Evolutionary conservation across 2,329 filamentous ascomycete species (phyloP).

Genomic region (Scedosporium apiospermum): DNA sequence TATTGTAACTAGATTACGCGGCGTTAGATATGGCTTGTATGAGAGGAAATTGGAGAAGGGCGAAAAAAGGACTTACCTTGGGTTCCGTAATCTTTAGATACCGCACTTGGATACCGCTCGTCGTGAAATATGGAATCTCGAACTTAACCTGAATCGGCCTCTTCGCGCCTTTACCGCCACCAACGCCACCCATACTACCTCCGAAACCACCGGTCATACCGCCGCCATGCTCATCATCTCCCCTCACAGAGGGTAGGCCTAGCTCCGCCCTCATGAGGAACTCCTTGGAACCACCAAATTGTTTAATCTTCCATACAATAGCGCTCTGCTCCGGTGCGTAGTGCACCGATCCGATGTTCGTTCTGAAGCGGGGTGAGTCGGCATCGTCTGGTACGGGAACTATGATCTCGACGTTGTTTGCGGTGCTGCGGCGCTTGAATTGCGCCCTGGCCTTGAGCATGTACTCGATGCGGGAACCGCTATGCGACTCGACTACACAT

Average conservation of each 20-base stretch:
- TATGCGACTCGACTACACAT: conserved; percentile 93
- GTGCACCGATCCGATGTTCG: conserved; percentile 94
- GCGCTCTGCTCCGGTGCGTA: conserved; percentile 96
- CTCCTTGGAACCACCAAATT: conserved; percentile 96
- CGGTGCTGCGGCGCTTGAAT: conserved; percentile 94
- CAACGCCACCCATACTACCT: conserved; percentile 88
- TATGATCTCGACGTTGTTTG: conserved; percentile 97
- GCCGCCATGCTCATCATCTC: conserved; percentile 89
- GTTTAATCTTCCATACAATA: conserved; percentile 99
- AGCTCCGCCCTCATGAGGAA: conserved; percentile 98
- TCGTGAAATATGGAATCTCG: conserved; percentile 99
- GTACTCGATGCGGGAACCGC: conserved; percentile 91
- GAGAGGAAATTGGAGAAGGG: neutral
- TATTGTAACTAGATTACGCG: conserved; percentile 70
- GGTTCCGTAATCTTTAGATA: conserved; percentile 99
- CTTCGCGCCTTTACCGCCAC: conserved; percentile 78
- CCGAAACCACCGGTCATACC: conserved; percentile 98
- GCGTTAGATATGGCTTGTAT: neutral
- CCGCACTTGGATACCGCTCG: conserved; percentile 93
- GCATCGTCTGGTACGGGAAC: conserved; percentile 97
- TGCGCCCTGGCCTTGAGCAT: conserved; percentile 98
- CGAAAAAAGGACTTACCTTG: conserved; percentile 58
- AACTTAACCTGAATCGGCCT: conserved; percentile 98
- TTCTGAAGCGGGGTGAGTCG: conserved; percentile 90
- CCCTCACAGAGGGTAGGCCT: conserved; percentile 84